phyloP scores from a whole-genome alignment of 306 rosid genomes.

The Arachis stenosperma region DNA sequence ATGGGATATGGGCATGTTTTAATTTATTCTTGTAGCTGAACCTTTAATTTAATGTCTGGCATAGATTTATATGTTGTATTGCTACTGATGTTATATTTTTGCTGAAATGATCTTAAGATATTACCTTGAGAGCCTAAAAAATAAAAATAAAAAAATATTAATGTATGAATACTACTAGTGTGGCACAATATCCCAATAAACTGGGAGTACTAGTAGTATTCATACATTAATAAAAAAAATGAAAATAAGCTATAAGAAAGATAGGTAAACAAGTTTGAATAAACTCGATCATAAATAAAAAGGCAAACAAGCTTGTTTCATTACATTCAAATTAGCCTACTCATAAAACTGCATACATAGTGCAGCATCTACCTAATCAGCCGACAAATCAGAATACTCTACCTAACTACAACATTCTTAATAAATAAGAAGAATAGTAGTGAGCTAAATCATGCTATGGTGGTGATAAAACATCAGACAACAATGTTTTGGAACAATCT shows the following conservation, averaged over 20 bases:
- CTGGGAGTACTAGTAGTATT: too few relatives aligned
- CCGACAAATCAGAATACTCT: slow-evolving; percentile 63
- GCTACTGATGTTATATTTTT: slow-evolving; percentile 15
- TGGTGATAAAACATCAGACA: slow-evolving; percentile 17
- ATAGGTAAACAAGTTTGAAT: background rate
- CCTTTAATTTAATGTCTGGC: slow-evolving; percentile 27
- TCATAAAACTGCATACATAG: slow-evolving; percentile 44
- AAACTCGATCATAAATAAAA: slow-evolving; percentile 46
- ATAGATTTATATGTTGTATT: slow-evolving; percentile 25
- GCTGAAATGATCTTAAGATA: background rate
- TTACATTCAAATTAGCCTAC: slow-evolving; percentile 60
- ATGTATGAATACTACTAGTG: too few relatives aligned
- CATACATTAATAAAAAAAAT: too few relatives aligned
- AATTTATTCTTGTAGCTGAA: slow-evolving; percentile 46
- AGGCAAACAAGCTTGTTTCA: slow-evolving; percentile 43
- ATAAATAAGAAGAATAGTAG: slow-evolving; percentile 11
- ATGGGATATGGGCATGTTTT: slow-evolving; percentile 23
- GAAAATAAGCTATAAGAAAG: too few relatives aligned
- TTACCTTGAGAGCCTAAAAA: background rate
- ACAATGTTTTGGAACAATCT: slow-evolving; percentile 34
- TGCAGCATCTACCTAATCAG: slow-evolving; percentile 61
- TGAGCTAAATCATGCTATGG: slow-evolving; percentile 49
- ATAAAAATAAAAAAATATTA: too few relatives aligned
- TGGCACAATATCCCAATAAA: too few relatives aligned
- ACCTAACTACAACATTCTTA: slow-evolving; percentile 46